Evolutionary conservation across 768 basidiomycete species (phyloP), one percentile per base, ranked within the genome.

Genomic region (Suillus placidus): DNA sequence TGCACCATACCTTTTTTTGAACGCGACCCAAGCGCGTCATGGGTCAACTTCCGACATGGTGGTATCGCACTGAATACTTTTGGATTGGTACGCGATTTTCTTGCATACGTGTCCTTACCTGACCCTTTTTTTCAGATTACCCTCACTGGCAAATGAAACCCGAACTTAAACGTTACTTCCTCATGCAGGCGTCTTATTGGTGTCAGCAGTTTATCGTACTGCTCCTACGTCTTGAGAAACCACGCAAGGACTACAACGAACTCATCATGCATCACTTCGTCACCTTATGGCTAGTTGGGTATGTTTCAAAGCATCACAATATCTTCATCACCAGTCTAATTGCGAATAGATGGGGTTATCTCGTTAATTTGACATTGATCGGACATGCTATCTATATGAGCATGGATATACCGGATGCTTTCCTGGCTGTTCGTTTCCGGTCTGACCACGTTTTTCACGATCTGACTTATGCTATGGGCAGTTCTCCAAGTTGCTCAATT

Each of bases 181-280:
- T 99, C 64, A 86, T 95, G 80, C 97, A 99, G 74, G 85, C 87
- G 66, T 83, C 95, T 2, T 98, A 97, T 77, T 99, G 97, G 97
- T 85, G 88, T 56, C 96, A 99, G 73, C 95, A 99, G 75, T 83
- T 96, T 66, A 78, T 99, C 23, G 89, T 99, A 20, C 84, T 98
- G 9, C 79, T 91, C 3, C 84, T 96, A 14, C 81, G 88, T 55
- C 84, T 99, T 16, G 97, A 99, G 79, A 98, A 97, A 75, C 97
- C 97, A 0, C 86, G 97, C 60, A 94, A 92, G 75, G 97, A 99
- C 75, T 95, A 90, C 74, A 71, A 75, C 23, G 97, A 98, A 76
- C 87, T 98, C 18, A 85, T 97, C 23, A 85, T 85, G 0, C 97
- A 99, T 75, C 97, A 99, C 74, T 71, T 95, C 51, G 94, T 99